Percentiles rank a stretch among this genome's conserved stretches.
Conservation (phyloP, 2,329 filamentous ascomycete genomes). For the Cytospora schulzeri region DNA sequence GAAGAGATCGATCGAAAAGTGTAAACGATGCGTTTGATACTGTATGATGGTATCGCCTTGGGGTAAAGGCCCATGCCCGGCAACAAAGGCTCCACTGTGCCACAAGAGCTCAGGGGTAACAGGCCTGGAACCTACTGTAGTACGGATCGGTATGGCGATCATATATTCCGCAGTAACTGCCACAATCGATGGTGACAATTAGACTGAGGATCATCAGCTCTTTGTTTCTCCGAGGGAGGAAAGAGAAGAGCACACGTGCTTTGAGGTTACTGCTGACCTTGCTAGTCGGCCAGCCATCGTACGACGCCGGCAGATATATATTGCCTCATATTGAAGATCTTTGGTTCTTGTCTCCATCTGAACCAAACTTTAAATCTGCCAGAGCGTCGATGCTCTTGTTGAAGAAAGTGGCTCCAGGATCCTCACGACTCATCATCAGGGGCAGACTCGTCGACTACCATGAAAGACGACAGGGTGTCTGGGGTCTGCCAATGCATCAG, state of each 20-base stretch:
- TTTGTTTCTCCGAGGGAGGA: slow-evolving; percentile 9
- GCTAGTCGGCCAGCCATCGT: not conserved
- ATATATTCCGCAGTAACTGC: slow-evolving; percentile 2
- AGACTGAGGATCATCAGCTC: slow-evolving; percentile 7
- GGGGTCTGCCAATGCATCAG: slow-evolving; percentile 6
- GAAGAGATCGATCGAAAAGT: not conserved
- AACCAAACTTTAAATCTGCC: not conserved
- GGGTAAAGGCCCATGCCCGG: slow-evolving; percentile 6
- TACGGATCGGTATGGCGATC: not conserved
- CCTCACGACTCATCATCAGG: not conserved
- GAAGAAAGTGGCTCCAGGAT: not conserved
- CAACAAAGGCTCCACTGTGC: slow-evolving; percentile 6
- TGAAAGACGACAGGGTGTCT: not conserved
- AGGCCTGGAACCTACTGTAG: slow-evolving; percentile 3
- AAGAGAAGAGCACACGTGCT: slow-evolving; percentile 1
- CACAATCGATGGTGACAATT: slow-evolving; percentile 2
- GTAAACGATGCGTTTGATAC: slow-evolving; percentile 1
- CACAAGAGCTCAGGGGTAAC: slow-evolving; percentile 18
- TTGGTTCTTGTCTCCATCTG: not conserved
- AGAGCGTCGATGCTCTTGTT: not conserved
- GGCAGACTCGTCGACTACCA: not conserved
- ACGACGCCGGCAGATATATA: not conserved
- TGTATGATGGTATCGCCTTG: slow-evolving; percentile 1
- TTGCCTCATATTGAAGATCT: not conserved
- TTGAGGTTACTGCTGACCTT: slow-evolving; percentile 12